Base-by-base conservation (phyloP, 2,329 filamentous ascomycete genomes). In the Alternaria ventricosa region DNA sequence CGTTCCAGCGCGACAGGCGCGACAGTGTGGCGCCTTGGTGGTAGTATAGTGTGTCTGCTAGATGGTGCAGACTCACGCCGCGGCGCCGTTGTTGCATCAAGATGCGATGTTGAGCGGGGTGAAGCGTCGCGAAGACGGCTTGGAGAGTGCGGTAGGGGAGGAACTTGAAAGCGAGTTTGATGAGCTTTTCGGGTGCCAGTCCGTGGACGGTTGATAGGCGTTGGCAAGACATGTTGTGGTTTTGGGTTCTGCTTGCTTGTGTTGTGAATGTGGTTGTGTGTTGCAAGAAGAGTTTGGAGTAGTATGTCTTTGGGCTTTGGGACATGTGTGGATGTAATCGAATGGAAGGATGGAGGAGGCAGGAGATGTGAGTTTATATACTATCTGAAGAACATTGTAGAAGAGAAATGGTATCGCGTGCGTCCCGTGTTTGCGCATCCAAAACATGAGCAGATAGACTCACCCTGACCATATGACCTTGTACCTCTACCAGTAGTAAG, bases 31-130 rank as follows among this genome's bases (percentile, higher is more conserved):
- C 15, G 33, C 50, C 50, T 9, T 18, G 30, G 2, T 45, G 22
- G 43, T 56, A 60, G 25, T 60, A 60, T 22, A 56, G 13, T n/a
- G 22, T 36, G 9, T 60, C 41, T 28, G 50, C 41, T 15, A 60
- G 50, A 5, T 20, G 20, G 4, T 28, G 25, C 9, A 56, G 20
- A 51, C 27, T 22, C 7, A 23, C 13, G 2, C 30, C 20, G 28
- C 28, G 49, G 13, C 49, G 49, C 12, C 3, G 49, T 33, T 51
- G 49, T 51, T 51, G 18, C 28, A 15, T 11, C 49, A 51, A 33
- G 27, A 51, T 22, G 47, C 12, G 47, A 51, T 22, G 27, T 22
- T 33, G 47, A 20, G 18, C 28, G 5, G 49, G 49, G 18, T 36
- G 20, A n/a, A 22, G 12, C 30, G 28, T 23, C 27, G 27, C 49